These are phyloP conservation scores for Bruguiera sexangula DNA, from an alignment of 345 rosid genomes.

Conservation along the genomic window DNA sequence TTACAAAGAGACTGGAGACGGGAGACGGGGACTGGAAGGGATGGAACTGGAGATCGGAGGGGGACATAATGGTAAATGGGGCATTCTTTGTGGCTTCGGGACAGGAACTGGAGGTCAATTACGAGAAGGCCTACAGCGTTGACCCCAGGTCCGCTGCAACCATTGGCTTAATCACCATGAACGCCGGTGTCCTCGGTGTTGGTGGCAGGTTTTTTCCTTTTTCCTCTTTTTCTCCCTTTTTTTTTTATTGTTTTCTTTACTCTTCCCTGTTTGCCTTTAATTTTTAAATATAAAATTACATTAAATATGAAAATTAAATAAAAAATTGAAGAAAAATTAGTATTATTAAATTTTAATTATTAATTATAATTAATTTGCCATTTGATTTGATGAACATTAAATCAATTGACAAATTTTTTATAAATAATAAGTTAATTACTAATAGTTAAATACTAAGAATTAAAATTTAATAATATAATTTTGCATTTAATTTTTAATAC, in stretches of 20 bases:
- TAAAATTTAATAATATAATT: too few relatives aligned
- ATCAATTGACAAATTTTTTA: too few relatives aligned
- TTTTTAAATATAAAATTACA: too few relatives aligned
- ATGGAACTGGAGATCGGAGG: slow-evolving; percentile 98
- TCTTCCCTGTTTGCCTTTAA: too few relatives aligned
- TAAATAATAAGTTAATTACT: too few relatives aligned
- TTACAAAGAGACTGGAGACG: slow-evolving; percentile 87
- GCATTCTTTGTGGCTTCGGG: slow-evolving; percentile 91
- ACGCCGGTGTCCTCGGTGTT: slow-evolving; percentile 30
- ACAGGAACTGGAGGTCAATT: slow-evolving; percentile 58
- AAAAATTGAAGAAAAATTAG: fast-evolving
- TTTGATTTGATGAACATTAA: too few relatives aligned
- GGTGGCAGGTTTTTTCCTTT: slow-evolving; percentile 19
- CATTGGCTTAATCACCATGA: slow-evolving; percentile 39
- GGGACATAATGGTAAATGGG: slow-evolving; percentile 85
- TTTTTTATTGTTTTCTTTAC: not conserved
- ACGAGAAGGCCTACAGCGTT: slow-evolving; percentile 83
- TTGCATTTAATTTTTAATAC: too few relatives aligned
- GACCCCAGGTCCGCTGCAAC: slow-evolving; percentile 85
- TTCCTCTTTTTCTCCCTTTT: not conserved
- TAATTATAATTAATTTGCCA: too few relatives aligned
- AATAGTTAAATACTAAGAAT: too few relatives aligned
- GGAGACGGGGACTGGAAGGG: slow-evolving; percentile 62
- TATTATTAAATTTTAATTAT: too few relatives aligned
- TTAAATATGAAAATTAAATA: too few relatives aligned